Base-by-base conservation (phyloP, 306 rosid genomes). In the Vigna hirtella region DNA sequence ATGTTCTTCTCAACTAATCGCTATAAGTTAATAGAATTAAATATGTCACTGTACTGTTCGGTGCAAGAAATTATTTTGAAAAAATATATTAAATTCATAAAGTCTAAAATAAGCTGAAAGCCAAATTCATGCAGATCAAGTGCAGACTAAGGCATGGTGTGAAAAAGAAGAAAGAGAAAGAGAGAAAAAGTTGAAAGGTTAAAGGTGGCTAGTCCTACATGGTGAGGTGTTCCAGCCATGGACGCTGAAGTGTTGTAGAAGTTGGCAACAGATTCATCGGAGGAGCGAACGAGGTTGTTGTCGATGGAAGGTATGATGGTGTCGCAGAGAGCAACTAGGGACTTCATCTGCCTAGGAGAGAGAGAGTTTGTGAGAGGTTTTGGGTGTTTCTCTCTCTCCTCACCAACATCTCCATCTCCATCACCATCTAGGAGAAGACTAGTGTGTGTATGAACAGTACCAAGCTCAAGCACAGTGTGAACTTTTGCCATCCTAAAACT, bases 201-300 rank as follows among this genome's bases (percentile, higher is more conserved):
- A 1, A 30, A 11, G 57, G 14, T 2, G 65, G 65, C 7, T 5
- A 47, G 52, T 36, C 87, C 22, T 86, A 93, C 98, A 45, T 74
- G 91, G 8, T 88, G 81, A 28, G 88, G 91, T 5, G 93, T 85
- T 49, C 86, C 88, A 17, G 88, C 86, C 86, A 87, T 82, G 81
- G 98, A 88, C 40, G 96, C 94, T 1, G 93, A 89, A 55, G 89
- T 82, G 1, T 70, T 7, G 79, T 89, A 87, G 83, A 84, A 89
- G 1, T 71, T 56, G 81, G 87, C 43, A 4, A 84, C 72, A 52
- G 84, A 51, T 13, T 66, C 79, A 6, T 81, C 57, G 6, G 48
- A 2, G 64, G 50, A 53, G 13, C 9, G 52, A 68, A 72, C 28
- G 56, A 47, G 16, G 51, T 67, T 64, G 48, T 79, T 74, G 14